These are phyloP conservation scores for Apiospora aurea DNA, from an alignment of 2,329 filamentous ascomycete genomes.

Conservation along the genomic window DNA sequence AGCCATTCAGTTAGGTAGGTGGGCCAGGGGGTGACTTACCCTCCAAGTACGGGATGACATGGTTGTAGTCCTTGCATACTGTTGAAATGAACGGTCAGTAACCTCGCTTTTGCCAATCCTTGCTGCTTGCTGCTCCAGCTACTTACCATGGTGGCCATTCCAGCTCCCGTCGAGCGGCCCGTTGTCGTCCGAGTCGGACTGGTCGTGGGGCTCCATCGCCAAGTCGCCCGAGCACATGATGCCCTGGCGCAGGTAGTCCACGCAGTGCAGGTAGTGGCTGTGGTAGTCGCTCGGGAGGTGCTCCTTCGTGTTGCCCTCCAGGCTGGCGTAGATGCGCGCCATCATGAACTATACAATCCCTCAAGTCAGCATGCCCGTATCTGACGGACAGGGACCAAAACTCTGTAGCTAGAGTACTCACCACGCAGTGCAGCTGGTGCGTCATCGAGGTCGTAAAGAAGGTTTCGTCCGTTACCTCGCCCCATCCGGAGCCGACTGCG, in stretches of 20 bases:
- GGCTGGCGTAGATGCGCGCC: constrained; percentile 42
- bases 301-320: constrained; percentile 32
- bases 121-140: not conserved
- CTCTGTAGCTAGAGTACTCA: constrained; percentile 28
- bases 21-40: constrained; percentile 27
- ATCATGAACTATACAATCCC: constrained; percentile 43
- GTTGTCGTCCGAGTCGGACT: constrained; percentile 33
- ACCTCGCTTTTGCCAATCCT: not conserved
- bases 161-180: constrained; percentile 36
- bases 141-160: constrained; percentile 36
- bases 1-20: not conserved
- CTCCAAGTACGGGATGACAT: constrained; percentile 34
- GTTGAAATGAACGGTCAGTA: constrained; percentile 17
- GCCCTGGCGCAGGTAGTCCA: constrained; percentile 38
- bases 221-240: constrained; percentile 38
- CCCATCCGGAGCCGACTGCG: constrained; percentile 45
- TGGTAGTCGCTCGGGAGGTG: constrained; percentile 38
- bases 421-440: constrained; percentile 47
- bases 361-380: not conserved
- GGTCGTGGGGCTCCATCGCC: constrained; percentile 36
- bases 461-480: constrained; percentile 44
- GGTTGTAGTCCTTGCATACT: constrained; percentile 37
- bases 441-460: constrained; percentile 48
- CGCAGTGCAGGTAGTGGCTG: constrained; percentile 35
- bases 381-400: not conserved